These are phyloP conservation scores for Colletotrichum sp. DNA, from an alignment of 2,329 filamentous ascomycete species.

Conservation along the genomic window DNA sequence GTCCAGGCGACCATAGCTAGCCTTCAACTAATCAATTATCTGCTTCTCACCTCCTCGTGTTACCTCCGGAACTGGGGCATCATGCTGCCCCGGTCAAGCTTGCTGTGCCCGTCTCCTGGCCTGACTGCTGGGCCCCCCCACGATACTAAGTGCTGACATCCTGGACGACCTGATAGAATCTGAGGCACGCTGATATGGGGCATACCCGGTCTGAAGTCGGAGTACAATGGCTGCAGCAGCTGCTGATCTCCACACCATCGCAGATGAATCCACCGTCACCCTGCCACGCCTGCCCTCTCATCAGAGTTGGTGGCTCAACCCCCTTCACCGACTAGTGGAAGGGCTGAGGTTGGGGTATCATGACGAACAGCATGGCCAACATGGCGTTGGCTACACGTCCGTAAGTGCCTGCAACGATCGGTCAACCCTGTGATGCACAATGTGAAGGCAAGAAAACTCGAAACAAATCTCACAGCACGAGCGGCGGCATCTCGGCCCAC, in stretches of 20 bases:
- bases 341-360: background rate
- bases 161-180: background rate
- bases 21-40: constrained; percentile 12
- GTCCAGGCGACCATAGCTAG: constrained; percentile 8
- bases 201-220: background rate
- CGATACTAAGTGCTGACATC: background rate
- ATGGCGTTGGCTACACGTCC: background rate
- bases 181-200: background rate
- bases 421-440: background rate
- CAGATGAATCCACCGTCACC: constrained; percentile 1
- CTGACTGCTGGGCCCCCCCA: background rate
- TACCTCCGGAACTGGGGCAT: background rate
- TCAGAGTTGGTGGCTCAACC: background rate
- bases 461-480: background rate
- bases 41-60: constrained; percentile 1
- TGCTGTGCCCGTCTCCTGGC: background rate
- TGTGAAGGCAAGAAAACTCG: background rate
- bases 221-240: constrained; percentile 16
- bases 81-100: background rate
- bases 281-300: background rate
- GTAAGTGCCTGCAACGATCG: background rate
- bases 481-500: constrained; percentile 4
- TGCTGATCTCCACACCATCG: constrained; percentile 11
- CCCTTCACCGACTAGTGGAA: constrained; percentile 6
- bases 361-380: background rate